Evolutionary conservation across 2,329 filamentous ascomycete species (phyloP).

Genomic region (Trichoderma harzianum): DNA sequence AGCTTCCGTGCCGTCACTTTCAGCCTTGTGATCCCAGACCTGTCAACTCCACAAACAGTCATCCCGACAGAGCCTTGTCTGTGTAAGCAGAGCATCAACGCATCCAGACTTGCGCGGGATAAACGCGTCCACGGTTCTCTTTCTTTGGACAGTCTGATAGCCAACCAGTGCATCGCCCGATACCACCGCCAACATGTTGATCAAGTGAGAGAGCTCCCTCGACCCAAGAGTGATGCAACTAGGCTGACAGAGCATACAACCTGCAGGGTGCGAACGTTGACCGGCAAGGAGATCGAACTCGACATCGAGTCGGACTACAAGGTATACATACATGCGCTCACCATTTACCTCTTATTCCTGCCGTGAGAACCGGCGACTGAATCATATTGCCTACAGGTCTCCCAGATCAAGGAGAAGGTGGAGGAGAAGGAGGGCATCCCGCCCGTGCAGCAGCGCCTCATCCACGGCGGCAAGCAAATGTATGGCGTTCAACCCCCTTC

Average conservation of each 20-base stretch:
- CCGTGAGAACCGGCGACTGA: not conserved
- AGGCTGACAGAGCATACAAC: slow-evolving; percentile 23
- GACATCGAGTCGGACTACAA: slow-evolving; percentile 95
- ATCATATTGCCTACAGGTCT: slow-evolving; percentile 56
- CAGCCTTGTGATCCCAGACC: slow-evolving; percentile 5
- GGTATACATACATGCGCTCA: slow-evolving; percentile 44
- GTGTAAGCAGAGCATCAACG: not conserved
- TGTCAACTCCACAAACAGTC: not conserved
- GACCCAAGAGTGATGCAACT: not conserved
- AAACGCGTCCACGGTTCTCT: not conserved
- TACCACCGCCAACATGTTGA: slow-evolving; percentile 38
- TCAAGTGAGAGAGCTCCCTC: slow-evolving; percentile 44
- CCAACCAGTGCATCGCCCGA: not conserved
- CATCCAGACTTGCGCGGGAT: not conserved
- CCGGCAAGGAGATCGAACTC: slow-evolving; percentile 97
- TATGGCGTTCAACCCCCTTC: slow-evolving; percentile 39
- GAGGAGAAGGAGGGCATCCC: slow-evolving; percentile 99
- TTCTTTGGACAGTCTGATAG: not conserved
- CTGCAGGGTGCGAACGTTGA: slow-evolving; percentile 87
- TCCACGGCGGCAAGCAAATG: slow-evolving; percentile 98
- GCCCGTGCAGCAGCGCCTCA: slow-evolving; percentile 91
- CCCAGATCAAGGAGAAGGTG: slow-evolving; percentile 96
- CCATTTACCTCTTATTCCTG: not conserved
- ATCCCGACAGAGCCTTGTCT: not conserved
- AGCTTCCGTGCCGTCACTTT: slow-evolving; percentile 15